A percentile compares a stretch with the other conserved stretches of the same genome.
Conservation (phyloP, 495 filamentous ascomycete species). For the Penicillium manginii region DNA sequence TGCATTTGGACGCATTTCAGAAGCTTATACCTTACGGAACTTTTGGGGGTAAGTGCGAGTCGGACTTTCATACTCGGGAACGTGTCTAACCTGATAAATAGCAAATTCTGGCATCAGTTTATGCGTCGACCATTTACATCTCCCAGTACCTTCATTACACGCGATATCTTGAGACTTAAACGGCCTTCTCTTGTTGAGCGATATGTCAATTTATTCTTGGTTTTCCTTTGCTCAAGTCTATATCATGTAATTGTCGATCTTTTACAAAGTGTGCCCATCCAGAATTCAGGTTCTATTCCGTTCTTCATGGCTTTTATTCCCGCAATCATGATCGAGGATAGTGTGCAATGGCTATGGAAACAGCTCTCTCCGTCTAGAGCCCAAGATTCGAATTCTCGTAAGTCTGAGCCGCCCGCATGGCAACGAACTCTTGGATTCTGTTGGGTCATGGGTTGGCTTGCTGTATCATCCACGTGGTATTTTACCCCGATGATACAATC, state of each 20-base stretch:
- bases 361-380: background rate
- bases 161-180: constrained; percentile 30
- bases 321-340: constrained; percentile 15
- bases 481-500: constrained; percentile 22
- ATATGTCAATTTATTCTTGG: constrained; percentile 34
- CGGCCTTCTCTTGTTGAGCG: constrained; percentile 30
- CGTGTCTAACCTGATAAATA: constrained; percentile 9
- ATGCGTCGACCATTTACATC: constrained; percentile 35
- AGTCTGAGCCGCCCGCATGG: background rate
- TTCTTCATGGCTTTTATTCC: constrained; percentile 16
- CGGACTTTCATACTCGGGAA: background rate
- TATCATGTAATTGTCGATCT: constrained; percentile 32
- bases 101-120: constrained; percentile 48
- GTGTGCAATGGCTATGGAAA: constrained; percentile 10
- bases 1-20: constrained; percentile 32
- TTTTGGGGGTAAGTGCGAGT: constrained; percentile 39
- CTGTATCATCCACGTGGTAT: constrained; percentile 20
- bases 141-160: constrained; percentile 30
- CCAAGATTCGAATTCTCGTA: background rate
- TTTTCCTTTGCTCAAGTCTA: constrained; percentile 37
- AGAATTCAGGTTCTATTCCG: constrained; percentile 20
- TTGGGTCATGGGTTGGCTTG: constrained; percentile 21
- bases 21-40: constrained; percentile 36
- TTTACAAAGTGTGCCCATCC: constrained; percentile 18
- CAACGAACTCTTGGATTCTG: constrained; percentile 5